Conservation (phyloP, 768 basidiomycete species). For the Boletellus sp. region DNA sequence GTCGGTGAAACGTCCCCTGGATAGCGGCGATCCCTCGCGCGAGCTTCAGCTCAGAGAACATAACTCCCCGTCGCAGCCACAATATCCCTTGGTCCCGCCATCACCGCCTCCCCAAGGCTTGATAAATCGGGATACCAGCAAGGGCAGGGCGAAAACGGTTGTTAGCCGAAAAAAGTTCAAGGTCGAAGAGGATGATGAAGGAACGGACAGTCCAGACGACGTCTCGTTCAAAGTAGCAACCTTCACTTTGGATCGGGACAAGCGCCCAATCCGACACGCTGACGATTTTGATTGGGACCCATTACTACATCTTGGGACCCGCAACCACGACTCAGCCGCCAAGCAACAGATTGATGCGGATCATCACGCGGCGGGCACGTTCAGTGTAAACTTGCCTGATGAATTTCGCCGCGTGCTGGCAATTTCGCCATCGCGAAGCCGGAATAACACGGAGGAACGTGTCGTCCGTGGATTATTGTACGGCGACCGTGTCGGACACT, state of each 20-base stretch:
- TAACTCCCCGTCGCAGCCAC: slow-evolving; percentile 8
- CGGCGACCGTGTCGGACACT: slow-evolving; percentile 50
- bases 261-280: slow-evolving; percentile 2
- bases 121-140: slow-evolving; percentile 32
- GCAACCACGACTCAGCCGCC: slow-evolving; percentile 19
- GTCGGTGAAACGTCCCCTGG: slow-evolving; percentile 45
- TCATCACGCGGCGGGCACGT: slow-evolving; percentile 34
- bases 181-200: slow-evolving; percentile 31
- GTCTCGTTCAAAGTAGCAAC: slow-evolving; percentile 21
- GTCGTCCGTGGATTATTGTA: slow-evolving; percentile 60
- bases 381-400: slow-evolving; percentile 63
- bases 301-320: slow-evolving; percentile 24
- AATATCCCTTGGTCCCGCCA: slow-evolving; percentile 52
- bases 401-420: slow-evolving; percentile 62
- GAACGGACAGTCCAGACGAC: slow-evolving; percentile 17
- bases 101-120: slow-evolving; percentile 56
- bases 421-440: slow-evolving; percentile 46
- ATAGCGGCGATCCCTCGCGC: slow-evolving; percentile 26
- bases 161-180: slow-evolving; percentile 49
- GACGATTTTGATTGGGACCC: slow-evolving; percentile 30
- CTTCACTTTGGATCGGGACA: slow-evolving; percentile 13
- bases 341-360: slow-evolving; percentile 19
- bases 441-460: slow-evolving; percentile 44
- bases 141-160: slow-evolving; percentile 37
- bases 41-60: slow-evolving; percentile 3